Evolutionary conservation across 371 early-diverging fungal genomes (phyloP), one percentile per base, ranked within the genome.

Genomic region (Fennellomyces sp.): DNA sequence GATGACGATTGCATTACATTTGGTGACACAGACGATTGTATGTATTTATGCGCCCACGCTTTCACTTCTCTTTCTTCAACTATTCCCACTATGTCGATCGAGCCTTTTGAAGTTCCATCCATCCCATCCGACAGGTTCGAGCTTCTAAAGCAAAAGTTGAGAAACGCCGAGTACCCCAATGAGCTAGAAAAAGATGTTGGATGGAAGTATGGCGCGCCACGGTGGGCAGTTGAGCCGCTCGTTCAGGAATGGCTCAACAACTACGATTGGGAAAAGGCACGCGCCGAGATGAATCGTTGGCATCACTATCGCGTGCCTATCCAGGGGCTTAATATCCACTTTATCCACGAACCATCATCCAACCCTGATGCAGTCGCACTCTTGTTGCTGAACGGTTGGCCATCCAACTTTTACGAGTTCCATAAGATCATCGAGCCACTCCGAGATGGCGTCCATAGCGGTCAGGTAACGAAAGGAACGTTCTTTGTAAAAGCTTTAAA

Each of bases 301-400:
- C 74, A 75, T 38, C 84, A 84, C 42, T 85, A 85, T 28, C 82
- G 70, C 48, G 82, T 76, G 27, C 61, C 67, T 5, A 68, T 80
- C 39, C 68, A 83, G 26, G 84, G 75, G 0, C 55, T 81, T 3
- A 52, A 72, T 2, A 61, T 88, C 6, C 90, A 88, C 54, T 88
- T 82, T 66, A 67, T 87, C 7, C 86, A 86, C 52, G 83, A 79
- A 28, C 79, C 69, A 2, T 83, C 84, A 29, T 30, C 68, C 3
- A 35, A 61, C 1, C 56, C 60, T 3, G 69, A 81, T 54, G 85
- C 87, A 15, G 75, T 84, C 33, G 86, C 90, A 8, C 60, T 90
- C 29, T 30, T 90, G 29, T 56, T 88, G 35, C 53, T 82, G 13
- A 88, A 90, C 59, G 90, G 90, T 2, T 87, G 88, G 88, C 87